Evolutionary conservation across 768 basidiomycete species (phyloP), one percentile per base, ranked within the genome.

Genomic region (Pisolithus tinctorius): DNA sequence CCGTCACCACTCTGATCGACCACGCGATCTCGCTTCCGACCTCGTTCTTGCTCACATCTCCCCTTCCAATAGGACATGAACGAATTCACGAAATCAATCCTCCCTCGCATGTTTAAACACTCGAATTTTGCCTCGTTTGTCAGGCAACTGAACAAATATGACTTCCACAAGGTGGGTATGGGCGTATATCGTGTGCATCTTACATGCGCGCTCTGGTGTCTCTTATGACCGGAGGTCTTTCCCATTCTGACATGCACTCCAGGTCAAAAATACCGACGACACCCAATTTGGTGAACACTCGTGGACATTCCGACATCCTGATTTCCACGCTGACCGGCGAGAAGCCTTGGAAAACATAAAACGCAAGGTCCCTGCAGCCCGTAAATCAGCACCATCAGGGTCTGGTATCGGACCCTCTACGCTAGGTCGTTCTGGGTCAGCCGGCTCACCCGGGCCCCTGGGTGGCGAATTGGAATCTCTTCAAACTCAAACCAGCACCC

Each of bases 41-140:
- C 31, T n/a, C 17, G 31, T 51, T 13, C 34, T 63, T 13, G 48
- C 8, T 9, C 27, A 45, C 27, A n/a, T 45, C 46, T 51, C 52
- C 41, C 60, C 27, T 52, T 56, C 44, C 23, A 43, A 38, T 57
- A 77, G 79, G 93, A 94, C 74, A 94, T 94, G 88, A 94, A 91
- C 70, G 91, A 93, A 60, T 95, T 95, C 70, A 93, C 93, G 36
- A 93, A 91, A 69, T 81, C 78, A 26, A 87, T 94, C 65, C 79
- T 95, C 7, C 92, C 92, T 6, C 84, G 87, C 36, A 83, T 93
- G 76, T 95, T 95, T 81, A 93, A 94, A 67, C 92, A 95, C 65
- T 91, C 88, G 6, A 95, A 95, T 63, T 95, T 95, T 67, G 92
- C 92, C 29, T 82, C 79, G 49, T 95, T 95, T 63, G 93, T 95